Conservation (phyloP, 2,329 filamentous ascomycete species). For the Trichoderma pleuroti region DNA sequence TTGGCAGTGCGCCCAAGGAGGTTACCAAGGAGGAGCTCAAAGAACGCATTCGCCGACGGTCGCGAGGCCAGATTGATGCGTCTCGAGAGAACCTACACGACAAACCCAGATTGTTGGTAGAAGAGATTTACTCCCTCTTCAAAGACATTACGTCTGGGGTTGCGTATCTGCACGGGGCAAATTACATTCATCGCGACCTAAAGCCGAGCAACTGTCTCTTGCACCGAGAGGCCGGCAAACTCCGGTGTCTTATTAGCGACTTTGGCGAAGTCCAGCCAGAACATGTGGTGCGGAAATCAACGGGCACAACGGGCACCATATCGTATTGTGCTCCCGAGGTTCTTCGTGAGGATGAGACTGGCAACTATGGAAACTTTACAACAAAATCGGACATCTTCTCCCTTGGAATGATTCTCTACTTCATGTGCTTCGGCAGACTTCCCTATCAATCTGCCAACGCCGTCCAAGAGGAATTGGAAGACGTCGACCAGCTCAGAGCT, state of each 20-base stretch:
- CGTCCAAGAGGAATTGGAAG: constrained; percentile 86
- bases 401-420: constrained; percentile 96
- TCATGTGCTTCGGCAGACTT: constrained; percentile 89
- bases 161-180: constrained; percentile 82
- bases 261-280: constrained; percentile 95
- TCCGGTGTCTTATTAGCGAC: constrained; percentile 87
- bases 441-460: constrained; percentile 83
- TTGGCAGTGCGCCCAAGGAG: constrained; percentile 61
- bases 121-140: constrained; percentile 96
- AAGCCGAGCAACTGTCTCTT: constrained; percentile 95
- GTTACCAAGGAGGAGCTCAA: constrained; percentile 82
- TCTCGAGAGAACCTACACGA: constrained; percentile 46
- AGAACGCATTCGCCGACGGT: constrained; percentile 76
- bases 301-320: constrained; percentile 90
- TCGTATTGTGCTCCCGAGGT: constrained; percentile 98
- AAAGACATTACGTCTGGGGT: constrained; percentile 90
- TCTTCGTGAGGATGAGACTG: constrained; percentile 63
- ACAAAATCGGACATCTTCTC: constrained; percentile 99
- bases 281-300: constrained; percentile 77
- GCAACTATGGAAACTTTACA: constrained; percentile 86
- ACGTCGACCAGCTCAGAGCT: constrained; percentile 75
- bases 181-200: constrained; percentile 92
- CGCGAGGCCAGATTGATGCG: constrained; percentile 69
- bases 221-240: constrained; percentile 67
- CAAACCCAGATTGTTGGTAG: constrained; percentile 59